Conservation (phyloP, 225 moss, liverwort and hornwort species). For the Ulota crispa region DNA sequence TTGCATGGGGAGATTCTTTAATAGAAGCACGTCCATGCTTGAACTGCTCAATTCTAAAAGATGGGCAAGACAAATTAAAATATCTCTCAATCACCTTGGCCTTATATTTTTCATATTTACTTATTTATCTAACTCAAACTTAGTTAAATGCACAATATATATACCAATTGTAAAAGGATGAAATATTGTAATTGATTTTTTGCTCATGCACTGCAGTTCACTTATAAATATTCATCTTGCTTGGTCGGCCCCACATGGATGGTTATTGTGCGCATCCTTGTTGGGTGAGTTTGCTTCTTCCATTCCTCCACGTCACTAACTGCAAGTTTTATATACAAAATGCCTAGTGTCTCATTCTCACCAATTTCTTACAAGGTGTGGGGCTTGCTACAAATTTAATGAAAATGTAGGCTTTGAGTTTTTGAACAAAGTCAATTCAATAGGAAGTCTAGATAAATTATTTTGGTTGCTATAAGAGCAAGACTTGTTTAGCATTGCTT, state of each 20-base stretch:
- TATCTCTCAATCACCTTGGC: no score
- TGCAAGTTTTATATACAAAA: neutral
- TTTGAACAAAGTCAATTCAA: neutral
- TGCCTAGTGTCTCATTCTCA: neutral
- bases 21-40: no score
- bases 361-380: neutral
- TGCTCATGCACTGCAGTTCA: slow-evolving; percentile 44
- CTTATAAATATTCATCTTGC: slow-evolving; percentile 70
- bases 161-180: neutral
- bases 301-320: neutral
- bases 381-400: neutral
- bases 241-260: slow-evolving; percentile 65
- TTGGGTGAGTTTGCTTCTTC: slow-evolving; percentile 50
- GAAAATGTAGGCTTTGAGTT: neutral
- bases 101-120: no score
- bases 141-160: no score
- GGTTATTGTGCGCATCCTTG: slow-evolving; percentile 63
- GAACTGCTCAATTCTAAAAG: no score
- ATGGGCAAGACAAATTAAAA: no score
- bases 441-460: neutral
- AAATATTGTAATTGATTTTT: neutral
- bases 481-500: neutral
- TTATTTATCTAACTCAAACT: no score
- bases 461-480: neutral
- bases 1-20: no score